Base-by-base conservation (phyloP, 2,329 filamentous ascomycete species). In the Botrytis elliptica region DNA sequence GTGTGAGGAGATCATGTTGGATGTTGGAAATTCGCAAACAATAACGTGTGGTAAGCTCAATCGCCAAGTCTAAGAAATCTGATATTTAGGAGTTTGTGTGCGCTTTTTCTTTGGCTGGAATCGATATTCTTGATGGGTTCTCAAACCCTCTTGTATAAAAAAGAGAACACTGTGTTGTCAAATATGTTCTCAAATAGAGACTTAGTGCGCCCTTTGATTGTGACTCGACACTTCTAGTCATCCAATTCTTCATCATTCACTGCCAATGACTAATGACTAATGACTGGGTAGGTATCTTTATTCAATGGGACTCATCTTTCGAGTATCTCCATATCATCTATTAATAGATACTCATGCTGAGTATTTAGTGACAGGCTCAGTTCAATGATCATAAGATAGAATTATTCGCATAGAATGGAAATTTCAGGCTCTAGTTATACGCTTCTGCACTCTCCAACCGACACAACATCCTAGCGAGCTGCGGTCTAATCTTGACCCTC, bases 1-100 rank as follows among this genome's bases (percentile, higher is more conserved):
- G 44, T 7, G 16, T 38, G 22, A 9, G 12, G 7, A 67, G 16
- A 38, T 49, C 44, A 67, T 67, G 3, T 3, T 10, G 16, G n/a
- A 12, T 29, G 1, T 44, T n/a, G 14, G 25, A 12, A 33, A 29
- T 29, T 64, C 14, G n/a, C 7, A 29, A 44, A 33, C 0, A 25
- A 18, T 3, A 18, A 22, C 6, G 22, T 38, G 0, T 16, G 3
- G 3, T n/a, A 3, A n/a, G 16, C 6, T 16, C 2, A 3, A n/a
- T 38, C 1, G 33, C 25, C 12, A 40, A n/a, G 12, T 16, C 14
- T 25, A 38, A 25, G 2, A 25, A 16, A 3, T n/a, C 7, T 38
- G 6, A 40, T 16, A 16, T 22, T 36, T 0, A 62, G 18, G 14
- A 3, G 6, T 29, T 55, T 9, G 6, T 7, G 14, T 29, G n/a